A percentile compares a stretch with the other conserved stretches of the same genome.
Evolutionary conservation across 768 basidiomycete genomes (phyloP).

Genomic region (Leccinum obscurum): DNA sequence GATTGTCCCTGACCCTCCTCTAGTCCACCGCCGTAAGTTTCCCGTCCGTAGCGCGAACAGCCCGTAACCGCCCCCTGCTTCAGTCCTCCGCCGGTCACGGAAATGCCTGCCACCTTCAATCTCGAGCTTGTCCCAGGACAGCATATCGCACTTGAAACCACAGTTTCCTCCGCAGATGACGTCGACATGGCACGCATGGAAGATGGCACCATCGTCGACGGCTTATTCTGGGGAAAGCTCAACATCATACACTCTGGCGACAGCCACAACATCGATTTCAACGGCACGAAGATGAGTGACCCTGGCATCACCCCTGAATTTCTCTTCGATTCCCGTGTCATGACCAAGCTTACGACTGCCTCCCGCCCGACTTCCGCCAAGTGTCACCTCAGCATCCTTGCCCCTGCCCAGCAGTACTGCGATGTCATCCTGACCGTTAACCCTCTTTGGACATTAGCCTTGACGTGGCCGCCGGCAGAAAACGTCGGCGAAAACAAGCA

Average conservation of each 20-base stretch:
- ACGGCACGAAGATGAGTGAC: slow-evolving; percentile 68
- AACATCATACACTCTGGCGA: slow-evolving; percentile 78
- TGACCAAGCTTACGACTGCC: slow-evolving; percentile 74
- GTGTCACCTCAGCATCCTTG: slow-evolving; percentile 72
- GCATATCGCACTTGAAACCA: slow-evolving; percentile 77
- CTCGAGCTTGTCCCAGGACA: slow-evolving; percentile 80
- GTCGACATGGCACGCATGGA: slow-evolving; percentile 92
- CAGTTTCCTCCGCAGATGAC: slow-evolving; percentile 73
- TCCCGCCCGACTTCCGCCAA: slow-evolving; percentile 74
- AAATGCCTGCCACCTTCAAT: slow-evolving; percentile 86
- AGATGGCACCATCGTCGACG: slow-evolving; percentile 83
- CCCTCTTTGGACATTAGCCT: slow-evolving; percentile 69
- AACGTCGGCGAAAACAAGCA: slow-evolving; percentile 64
- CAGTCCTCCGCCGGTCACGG: slow-evolving; percentile 70
- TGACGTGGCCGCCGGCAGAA: slow-evolving; percentile 81
- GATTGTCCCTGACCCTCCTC: slow-evolving; percentile 13
- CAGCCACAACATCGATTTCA: slow-evolving; percentile 80
- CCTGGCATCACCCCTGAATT: slow-evolving; percentile 67
- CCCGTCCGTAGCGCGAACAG: slow-evolving; percentile 15
- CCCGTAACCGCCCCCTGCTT: slow-evolving; percentile 4
- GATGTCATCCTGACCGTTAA: slow-evolving; percentile 75
- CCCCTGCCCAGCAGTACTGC: slow-evolving; percentile 75
- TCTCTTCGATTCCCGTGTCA: slow-evolving; percentile 73
- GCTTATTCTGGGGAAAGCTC: slow-evolving; percentile 86
- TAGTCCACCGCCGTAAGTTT: slow-evolving; percentile 53